phyloP scores from a whole-genome alignment of 345 rosid species.

The Mangifera indica region DNA sequence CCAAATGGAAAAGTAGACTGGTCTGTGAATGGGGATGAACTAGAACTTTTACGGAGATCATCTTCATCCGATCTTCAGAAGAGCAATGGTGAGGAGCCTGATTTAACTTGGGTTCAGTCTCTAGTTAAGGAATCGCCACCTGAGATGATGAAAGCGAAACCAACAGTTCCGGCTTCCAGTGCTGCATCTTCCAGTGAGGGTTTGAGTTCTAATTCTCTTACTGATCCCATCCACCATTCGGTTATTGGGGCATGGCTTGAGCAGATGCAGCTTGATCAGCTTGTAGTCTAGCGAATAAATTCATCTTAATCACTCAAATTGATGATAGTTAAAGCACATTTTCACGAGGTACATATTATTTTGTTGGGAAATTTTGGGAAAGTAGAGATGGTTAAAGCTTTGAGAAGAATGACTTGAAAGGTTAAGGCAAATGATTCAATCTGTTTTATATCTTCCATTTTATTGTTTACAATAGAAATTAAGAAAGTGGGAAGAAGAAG shows the following conservation, averaged over 20 bases:
- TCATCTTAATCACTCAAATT: background rate
- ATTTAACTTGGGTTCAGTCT: slow-evolving; percentile 53
- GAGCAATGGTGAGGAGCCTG: slow-evolving; percentile 43
- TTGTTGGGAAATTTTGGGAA: slow-evolving; percentile 2
- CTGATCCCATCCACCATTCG: slow-evolving; percentile 29
- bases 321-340: slow-evolving; percentile 9
- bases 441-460: too few species aligned
- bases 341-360: slow-evolving; percentile 17
- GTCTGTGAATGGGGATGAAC: slow-evolving; percentile 35
- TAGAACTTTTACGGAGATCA: slow-evolving; percentile 32
- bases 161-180: slow-evolving; percentile 4
- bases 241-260: slow-evolving; percentile 43
- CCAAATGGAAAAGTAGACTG: slow-evolving; percentile 44
- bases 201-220: slow-evolving; percentile 28
- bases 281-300: slow-evolving; percentile 32
- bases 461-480: slow-evolving; percentile 13
- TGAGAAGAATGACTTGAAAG: slow-evolving; percentile 4
- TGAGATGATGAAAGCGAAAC: slow-evolving; percentile 39
- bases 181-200: slow-evolving; percentile 29
- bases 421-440: slow-evolving; percentile 13
- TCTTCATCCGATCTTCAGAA: slow-evolving; percentile 35
- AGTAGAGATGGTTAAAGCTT: slow-evolving; percentile 6
- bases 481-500: slow-evolving; percentile 15
- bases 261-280: slow-evolving; percentile 47
- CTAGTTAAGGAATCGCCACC: slow-evolving; percentile 57